phyloP scores from a whole-genome alignment of 257 asterid genomes.

The Gynochthodes officinalis region DNA sequence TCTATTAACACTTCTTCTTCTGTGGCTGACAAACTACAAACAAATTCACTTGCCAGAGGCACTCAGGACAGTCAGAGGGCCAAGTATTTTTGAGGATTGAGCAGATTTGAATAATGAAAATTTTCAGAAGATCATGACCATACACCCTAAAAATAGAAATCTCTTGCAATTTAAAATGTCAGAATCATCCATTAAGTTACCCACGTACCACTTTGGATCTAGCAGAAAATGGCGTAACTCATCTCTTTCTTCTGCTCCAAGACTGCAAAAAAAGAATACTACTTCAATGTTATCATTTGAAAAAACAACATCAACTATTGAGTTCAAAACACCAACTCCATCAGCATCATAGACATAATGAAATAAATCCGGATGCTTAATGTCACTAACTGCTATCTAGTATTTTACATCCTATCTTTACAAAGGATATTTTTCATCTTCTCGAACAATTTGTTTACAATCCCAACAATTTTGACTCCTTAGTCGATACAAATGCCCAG shows the following conservation, averaged over 20 bases:
- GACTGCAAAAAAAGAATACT: constrained; percentile 54
- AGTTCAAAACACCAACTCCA: constrained; percentile 69
- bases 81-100: constrained; percentile 69
- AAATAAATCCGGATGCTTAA: constrained; percentile 66
- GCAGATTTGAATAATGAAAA: constrained; percentile 67
- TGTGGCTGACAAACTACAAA: constrained; percentile 45
- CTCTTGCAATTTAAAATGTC: constrained; percentile 83
- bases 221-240: constrained; percentile 76
- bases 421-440: constrained; percentile 61
- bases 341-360: constrained; percentile 65
- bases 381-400: constrained; percentile 50
- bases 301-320: constrained; percentile 63
- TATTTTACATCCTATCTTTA: constrained; percentile 80
- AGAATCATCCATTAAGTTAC: constrained; percentile 64
- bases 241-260: constrained; percentile 75
- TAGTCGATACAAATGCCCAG: constrained; percentile 71
- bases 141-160: constrained; percentile 73
- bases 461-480: constrained; percentile 60
- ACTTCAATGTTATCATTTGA: constrained; percentile 51
- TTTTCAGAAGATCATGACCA: constrained; percentile 51
- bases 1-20: constrained; percentile 77
- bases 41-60: constrained; percentile 62
- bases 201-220: constrained; percentile 66
- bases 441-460: constrained; percentile 54
- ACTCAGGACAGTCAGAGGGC: constrained; percentile 75